These are phyloP conservation scores for Melocanna baccifera DNA, from an alignment of 176 grass and related monocot genomes.

Conservation along the genomic window DNA sequence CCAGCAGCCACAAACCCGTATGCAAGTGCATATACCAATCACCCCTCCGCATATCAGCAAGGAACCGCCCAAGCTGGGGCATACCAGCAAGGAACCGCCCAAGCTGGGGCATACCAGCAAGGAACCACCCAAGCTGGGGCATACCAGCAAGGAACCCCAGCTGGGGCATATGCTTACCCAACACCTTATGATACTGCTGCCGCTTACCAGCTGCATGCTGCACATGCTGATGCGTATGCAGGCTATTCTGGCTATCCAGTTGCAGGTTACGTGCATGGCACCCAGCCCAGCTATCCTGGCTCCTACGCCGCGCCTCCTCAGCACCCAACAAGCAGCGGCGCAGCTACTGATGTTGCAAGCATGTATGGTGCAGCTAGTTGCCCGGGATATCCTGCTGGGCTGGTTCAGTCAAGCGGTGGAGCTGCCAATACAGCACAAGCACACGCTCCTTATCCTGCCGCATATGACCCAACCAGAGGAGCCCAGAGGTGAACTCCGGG, in stretches of 20 bases:
- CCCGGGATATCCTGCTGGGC: constrained; percentile 35
- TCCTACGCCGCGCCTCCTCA: constrained; percentile 39
- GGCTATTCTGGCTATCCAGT: constrained; percentile 50
- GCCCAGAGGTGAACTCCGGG: constrained; percentile 35
- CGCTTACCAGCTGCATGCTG: constrained; percentile 40
- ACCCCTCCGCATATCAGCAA: constrained; percentile 43
- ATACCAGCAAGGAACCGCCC: constrained; percentile 22
- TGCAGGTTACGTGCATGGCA: constrained; percentile 41
- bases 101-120: too few species aligned
- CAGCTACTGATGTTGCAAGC: constrained; percentile 23
- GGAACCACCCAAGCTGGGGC: too few species aligned
- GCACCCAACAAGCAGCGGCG: constrained; percentile 10
- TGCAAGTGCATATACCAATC: constrained; percentile 45
- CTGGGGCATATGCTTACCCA: constrained; percentile 30
- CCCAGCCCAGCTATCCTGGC: constrained; percentile 31
- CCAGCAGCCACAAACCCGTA: constrained; percentile 44
- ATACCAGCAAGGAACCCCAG: constrained; percentile 26
- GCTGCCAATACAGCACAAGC: constrained; percentile 22
- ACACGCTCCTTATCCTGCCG: constrained; percentile 12
- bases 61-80: too few species aligned
- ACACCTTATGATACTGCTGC: constrained; percentile 27
- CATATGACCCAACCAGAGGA: constrained; percentile 19
- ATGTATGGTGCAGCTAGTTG: constrained; percentile 8
- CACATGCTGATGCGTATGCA: constrained; percentile 18
- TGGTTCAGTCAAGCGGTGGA: constrained; percentile 26